phyloP scores from a whole-genome alignment of 2,329 filamentous ascomycete species.

The Colletotrichum godetiae region DNA sequence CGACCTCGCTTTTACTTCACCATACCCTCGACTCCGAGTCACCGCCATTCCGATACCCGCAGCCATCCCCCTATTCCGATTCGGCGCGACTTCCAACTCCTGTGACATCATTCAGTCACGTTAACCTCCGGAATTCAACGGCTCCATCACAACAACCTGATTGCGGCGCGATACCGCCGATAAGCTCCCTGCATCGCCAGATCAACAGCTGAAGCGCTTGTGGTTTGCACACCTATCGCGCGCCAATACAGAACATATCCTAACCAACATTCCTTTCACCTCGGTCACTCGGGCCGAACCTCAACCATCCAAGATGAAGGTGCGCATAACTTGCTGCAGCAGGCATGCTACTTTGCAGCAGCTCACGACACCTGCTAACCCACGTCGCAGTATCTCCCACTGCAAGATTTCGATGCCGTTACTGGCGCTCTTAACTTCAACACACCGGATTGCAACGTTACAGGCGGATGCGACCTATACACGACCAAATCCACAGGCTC shows the following conservation, averaged over 20 bases:
- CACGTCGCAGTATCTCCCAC: slow-evolving; percentile 80
- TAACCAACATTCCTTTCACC: slow-evolving; percentile 10
- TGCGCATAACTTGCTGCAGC: slow-evolving; percentile 29
- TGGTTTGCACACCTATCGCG: background rate
- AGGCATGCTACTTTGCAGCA: slow-evolving; percentile 21
- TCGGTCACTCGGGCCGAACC: slow-evolving; percentile 19
- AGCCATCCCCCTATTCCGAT: slow-evolving; percentile 14
- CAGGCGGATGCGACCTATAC: slow-evolving; percentile 95
- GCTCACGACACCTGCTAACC: slow-evolving; percentile 28
- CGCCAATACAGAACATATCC: slow-evolving; percentile 15
- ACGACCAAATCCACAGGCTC: slow-evolving; percentile 95
- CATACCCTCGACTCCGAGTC: slow-evolving; percentile 14
- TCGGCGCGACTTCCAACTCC: slow-evolving; percentile 31
- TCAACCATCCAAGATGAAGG: slow-evolving; percentile 36
- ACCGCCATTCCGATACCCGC: slow-evolving; percentile 19
- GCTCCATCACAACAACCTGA: slow-evolving; percentile 30
- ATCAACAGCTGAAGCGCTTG: background rate
- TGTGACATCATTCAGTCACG: slow-evolving; percentile 37
- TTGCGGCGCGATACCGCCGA: slow-evolving; percentile 31
- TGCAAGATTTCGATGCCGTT: slow-evolving; percentile 91
- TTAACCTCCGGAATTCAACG: slow-evolving; percentile 22
- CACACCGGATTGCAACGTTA: slow-evolving; percentile 90
- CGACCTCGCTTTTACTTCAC: background rate
- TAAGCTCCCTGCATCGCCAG: slow-evolving; percentile 19
- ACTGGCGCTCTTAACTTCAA: slow-evolving; percentile 96